Conservation (phyloP, 2,329 filamentous ascomycete species). For the Colletotrichum sp. region DNA sequence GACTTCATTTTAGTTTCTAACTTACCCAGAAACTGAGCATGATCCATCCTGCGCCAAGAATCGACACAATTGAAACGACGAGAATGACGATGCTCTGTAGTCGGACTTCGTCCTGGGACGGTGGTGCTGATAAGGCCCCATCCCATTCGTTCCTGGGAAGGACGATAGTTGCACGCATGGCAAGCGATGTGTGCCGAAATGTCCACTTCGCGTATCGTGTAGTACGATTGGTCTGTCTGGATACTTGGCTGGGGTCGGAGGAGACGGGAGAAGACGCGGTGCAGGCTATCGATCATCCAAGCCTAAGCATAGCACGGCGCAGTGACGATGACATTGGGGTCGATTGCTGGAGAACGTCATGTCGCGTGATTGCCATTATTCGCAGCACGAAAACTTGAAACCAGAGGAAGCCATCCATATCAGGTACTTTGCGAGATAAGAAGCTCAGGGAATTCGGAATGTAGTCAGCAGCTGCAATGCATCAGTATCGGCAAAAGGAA, state of each 20-base stretch:
- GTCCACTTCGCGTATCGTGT: not conserved
- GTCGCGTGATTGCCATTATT: not conserved
- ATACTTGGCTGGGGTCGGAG: not conserved
- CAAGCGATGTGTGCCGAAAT: not conserved
- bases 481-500: not conserved
- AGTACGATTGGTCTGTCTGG: not conserved
- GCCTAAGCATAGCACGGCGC: not conserved
- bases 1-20: not conserved
- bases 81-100: slow-evolving; percentile 35
- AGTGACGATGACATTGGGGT: not conserved
- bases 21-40: slow-evolving; percentile 38
- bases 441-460: not conserved
- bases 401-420: not conserved
- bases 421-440: not conserved
- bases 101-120: slow-evolving; percentile 20
- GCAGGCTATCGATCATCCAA: not conserved
- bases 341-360: not conserved
- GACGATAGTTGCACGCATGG: not conserved
- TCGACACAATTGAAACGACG: slow-evolving; percentile 36
- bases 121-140: slow-evolving; percentile 26
- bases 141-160: not conserved
- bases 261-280: not conserved
- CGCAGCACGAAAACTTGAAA: not conserved
- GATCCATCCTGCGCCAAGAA: slow-evolving; percentile 41
- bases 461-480: not conserved